Percentiles rank a stretch among this genome's conserved stretches.
These are phyloP conservation scores for Kwoniella europaea DNA, from an alignment of 768 basidiomycete species.

Conservation along the genomic window DNA sequence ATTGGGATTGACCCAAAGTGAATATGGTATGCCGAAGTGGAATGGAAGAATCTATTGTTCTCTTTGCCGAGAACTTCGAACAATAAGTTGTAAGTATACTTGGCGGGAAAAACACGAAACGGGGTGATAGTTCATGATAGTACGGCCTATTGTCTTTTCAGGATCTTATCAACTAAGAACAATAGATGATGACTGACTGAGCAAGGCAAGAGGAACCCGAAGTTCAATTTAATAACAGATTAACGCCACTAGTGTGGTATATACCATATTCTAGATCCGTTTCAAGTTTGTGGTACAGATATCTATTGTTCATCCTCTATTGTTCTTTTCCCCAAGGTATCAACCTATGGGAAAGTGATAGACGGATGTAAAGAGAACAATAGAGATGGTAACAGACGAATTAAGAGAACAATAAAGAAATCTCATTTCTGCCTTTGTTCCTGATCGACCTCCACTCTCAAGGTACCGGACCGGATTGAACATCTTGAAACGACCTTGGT, in stretches of 20 bases:
- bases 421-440: background rate
- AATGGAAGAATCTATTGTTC: background rate
- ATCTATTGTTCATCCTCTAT: background rate
- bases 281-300: background rate
- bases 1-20: background rate
- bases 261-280: background rate
- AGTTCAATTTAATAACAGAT: background rate
- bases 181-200: background rate
- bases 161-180: background rate
- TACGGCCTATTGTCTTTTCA: background rate
- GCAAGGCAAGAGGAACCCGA: background rate
- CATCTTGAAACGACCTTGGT: slow-evolving; percentile 2
- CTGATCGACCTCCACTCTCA: slow-evolving; percentile 7
- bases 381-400: background rate
- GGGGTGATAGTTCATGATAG: background rate
- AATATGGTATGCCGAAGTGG: background rate
- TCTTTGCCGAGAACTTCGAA: background rate
- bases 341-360: background rate
- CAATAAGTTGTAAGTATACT: background rate
- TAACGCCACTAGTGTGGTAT: background rate
- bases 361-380: slow-evolving; percentile 1
- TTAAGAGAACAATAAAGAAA: slow-evolving; percentile 9
- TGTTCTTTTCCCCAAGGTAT: background rate
- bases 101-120: background rate
- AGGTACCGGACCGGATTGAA: background rate